These are phyloP conservation scores for Torulaspora globosa DNA, from an alignment of 1,139 yeast genomes.

Conservation along the genomic window DNA sequence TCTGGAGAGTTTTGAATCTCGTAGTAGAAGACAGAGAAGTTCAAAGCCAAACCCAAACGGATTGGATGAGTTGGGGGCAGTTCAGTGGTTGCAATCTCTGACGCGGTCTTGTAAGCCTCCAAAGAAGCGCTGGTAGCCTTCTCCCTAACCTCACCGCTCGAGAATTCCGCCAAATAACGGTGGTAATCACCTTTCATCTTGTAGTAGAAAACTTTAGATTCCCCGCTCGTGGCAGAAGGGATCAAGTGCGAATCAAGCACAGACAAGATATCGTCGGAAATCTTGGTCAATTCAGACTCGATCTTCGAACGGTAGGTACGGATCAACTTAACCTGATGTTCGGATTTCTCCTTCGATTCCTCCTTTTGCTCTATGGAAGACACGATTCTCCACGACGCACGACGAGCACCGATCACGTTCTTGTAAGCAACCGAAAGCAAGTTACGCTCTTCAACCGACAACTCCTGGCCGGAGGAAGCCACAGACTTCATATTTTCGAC, in stretches of 20 bases:
- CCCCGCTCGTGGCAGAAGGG: conserved; percentile 93
- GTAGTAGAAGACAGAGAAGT: conserved; percentile 96
- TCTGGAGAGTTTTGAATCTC: conserved; percentile 97
- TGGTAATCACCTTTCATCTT: conserved; percentile 99
- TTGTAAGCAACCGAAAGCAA: conserved; percentile 95
- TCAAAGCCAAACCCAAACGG: conserved; percentile 95
- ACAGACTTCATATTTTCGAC: conserved; percentile 98
- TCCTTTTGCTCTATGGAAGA: conserved; percentile 97
- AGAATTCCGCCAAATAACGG: conserved; percentile 97
- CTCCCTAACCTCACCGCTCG: conserved; percentile 85
- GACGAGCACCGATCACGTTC: conserved; percentile 97
- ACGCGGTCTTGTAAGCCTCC: conserved; percentile 92
- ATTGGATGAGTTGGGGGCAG: conserved; percentile 98
- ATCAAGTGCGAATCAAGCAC: conserved; percentile 87
- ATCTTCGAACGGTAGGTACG: conserved; percentile 94
- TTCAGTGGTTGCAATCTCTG: conserved; percentile 95
- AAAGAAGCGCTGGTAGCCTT: conserved; percentile 89
- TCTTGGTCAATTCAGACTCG: conserved; percentile 87
- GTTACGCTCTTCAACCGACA: conserved; percentile 96
- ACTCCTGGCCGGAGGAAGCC: conserved; percentile 92
- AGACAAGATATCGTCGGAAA: conserved; percentile 87
- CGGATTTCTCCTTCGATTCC: conserved; percentile 85
- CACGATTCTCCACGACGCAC: conserved; percentile 99
- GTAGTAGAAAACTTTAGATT: conserved; percentile 95
- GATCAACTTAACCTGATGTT: conserved; percentile 73